A percentile compares a stretch with the other conserved stretches of the same genome.
Conservation (phyloP, 1,284 basidiomycete genomes). For the Leccinum cinnamomeum region DNA sequence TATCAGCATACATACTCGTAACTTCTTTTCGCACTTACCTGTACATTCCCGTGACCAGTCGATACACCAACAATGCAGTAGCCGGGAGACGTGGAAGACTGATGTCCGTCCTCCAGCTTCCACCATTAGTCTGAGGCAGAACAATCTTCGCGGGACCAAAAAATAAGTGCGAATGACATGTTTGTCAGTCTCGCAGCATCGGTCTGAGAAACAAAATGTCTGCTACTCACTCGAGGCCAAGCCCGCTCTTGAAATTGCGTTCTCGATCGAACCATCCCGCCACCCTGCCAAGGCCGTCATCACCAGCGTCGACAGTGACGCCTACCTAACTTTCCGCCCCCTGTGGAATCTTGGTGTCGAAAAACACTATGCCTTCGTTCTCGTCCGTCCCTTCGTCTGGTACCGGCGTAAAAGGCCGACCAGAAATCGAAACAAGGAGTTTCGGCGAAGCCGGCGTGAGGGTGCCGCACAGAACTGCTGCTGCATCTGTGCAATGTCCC, state of each 20-base stretch:
- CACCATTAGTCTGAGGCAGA: constrained; percentile 26
- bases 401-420: constrained; percentile 24
- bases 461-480: constrained; percentile 36
- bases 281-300: constrained; percentile 38
- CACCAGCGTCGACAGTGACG: constrained; percentile 48
- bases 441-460: constrained; percentile 49
- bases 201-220: constrained; percentile 10
- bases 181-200: constrained; percentile 6
- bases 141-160: constrained; percentile 35
- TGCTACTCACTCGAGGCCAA: constrained; percentile 46
- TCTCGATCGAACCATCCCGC: constrained; percentile 48
- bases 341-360: constrained; percentile 47
- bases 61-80: constrained; percentile 65
- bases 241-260: constrained; percentile 34
- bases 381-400: constrained; percentile 69
- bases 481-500: constrained; percentile 18
- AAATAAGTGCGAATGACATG: constrained; percentile 39
- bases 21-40: constrained; percentile 15
- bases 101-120: constrained; percentile 36
- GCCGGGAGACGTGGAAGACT: constrained; percentile 52
- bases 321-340: constrained; percentile 45
- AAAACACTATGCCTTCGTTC: constrained; percentile 68
- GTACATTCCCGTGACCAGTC: constrained; percentile 38
- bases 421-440: constrained; percentile 54
- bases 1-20: constrained; percentile 7